A percentile compares a stretch with the other conserved stretches of the same genome.
Conservation (phyloP, 495 filamentous ascomycete species). For the Annulohypoxylon stygium region DNA sequence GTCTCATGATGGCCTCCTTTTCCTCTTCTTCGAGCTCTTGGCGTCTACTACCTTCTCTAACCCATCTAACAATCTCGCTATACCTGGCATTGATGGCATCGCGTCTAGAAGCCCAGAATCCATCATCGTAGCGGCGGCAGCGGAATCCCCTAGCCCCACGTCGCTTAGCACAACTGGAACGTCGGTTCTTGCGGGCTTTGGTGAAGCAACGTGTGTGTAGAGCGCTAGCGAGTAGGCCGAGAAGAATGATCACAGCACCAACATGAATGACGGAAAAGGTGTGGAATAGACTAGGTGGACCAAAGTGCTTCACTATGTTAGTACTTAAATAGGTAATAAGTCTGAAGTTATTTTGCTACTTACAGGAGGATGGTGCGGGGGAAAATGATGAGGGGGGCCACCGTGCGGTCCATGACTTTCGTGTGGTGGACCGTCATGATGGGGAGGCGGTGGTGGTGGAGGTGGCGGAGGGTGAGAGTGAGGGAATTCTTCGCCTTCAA, state of each 20-base stretch:
- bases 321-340: not conserved
- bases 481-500: slow-evolving; percentile 17
- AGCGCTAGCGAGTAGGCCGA: slow-evolving; percentile 52
- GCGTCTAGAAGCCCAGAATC: slow-evolving; percentile 22
- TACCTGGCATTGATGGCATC: slow-evolving; percentile 34
- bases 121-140: slow-evolving; percentile 51
- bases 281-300: slow-evolving; percentile 24
- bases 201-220: slow-evolving; percentile 51
- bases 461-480: slow-evolving; percentile 6
- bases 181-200: slow-evolving; percentile 58
- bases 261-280: slow-evolving; percentile 30
- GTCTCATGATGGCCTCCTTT: slow-evolving; percentile 52
- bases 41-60: slow-evolving; percentile 26
- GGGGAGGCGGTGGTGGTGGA: not conserved
- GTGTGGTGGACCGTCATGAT: not conserved
- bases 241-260: slow-evolving; percentile 50
- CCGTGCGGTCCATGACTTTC: slow-evolving; percentile 6
- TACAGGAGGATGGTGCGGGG: slow-evolving; percentile 28
- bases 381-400: slow-evolving; percentile 12
- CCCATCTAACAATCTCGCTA: slow-evolving; percentile 31
- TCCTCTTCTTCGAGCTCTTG: slow-evolving; percentile 52
- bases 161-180: slow-evolving; percentile 55
- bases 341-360: not conserved
- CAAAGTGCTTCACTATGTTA: slow-evolving; percentile 28
- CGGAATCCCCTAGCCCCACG: slow-evolving; percentile 50